These are phyloP conservation scores for Fusarium bactridioides DNA, from an alignment of 2,329 filamentous ascomycete genomes.

Conservation along the genomic window DNA sequence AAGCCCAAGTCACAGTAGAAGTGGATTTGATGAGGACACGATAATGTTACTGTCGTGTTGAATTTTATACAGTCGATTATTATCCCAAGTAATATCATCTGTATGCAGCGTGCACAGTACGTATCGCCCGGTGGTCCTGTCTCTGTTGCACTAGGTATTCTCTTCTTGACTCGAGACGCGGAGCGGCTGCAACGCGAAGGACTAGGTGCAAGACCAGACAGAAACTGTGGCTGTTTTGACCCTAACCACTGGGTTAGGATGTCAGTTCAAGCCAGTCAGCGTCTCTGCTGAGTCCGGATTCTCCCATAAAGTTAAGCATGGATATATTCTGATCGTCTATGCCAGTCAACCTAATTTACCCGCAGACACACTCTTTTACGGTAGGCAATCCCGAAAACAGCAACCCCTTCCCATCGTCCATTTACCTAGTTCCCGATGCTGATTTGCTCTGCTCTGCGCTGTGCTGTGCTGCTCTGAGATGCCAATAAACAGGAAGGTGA, in stretches of 20 bases:
- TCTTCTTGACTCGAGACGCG: conserved; percentile 17
- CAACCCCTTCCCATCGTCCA: conserved; percentile 7
- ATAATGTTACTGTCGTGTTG: conserved; percentile 12
- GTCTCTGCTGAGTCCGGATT: conserved; percentile 29
- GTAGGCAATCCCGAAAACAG: conserved; percentile 27
- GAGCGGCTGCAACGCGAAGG: conserved; percentile 19
- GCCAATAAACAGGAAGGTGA: conserved; percentile 4
- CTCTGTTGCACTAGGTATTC: background rate
- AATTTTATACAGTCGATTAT: background rate
- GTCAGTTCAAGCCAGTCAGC: conserved; percentile 32
- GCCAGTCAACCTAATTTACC: conserved; percentile 30
- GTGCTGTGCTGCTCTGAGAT: background rate
- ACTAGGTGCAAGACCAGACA: background rate
- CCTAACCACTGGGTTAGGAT: conserved; percentile 9
- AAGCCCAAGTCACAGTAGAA: conserved; percentile 19
- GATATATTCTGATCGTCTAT: conserved; percentile 35
- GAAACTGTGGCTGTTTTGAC: conserved; percentile 29
- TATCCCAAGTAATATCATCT: background rate
- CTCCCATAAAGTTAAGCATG: conserved; percentile 34
- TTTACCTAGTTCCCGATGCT: background rate
- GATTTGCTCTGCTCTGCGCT: background rate
- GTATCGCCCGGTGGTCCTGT: background rate
- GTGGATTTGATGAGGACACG: conserved; percentile 13
- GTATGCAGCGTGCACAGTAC: background rate
- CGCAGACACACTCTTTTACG: conserved; percentile 9